phyloP scores from a whole-genome alignment of 208 protist species.

The Trypanosoma congolense region DNA sequence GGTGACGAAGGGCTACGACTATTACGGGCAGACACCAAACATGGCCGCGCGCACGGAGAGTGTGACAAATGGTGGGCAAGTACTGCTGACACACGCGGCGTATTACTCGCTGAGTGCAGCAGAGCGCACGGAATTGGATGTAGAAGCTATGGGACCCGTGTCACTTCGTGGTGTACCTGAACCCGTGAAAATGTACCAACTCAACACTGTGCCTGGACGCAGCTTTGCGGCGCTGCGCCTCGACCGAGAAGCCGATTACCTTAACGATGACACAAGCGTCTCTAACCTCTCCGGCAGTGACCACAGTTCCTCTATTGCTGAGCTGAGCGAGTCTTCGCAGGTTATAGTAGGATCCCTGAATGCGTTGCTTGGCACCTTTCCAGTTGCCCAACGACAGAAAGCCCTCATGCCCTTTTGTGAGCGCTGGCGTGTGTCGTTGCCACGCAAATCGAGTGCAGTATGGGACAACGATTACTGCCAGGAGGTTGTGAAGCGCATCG shows the following conservation, averaged over 20 bases:
- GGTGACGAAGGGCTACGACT: background rate
- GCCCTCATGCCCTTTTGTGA: background rate
- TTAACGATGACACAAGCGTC: background rate
- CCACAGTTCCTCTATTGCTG: background rate
- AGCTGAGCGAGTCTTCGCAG: background rate
- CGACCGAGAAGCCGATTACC: background rate
- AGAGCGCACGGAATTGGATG: background rate
- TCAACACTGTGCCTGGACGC: background rate
- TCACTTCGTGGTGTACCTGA: constrained; percentile 40
- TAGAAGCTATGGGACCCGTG: constrained; percentile 19
- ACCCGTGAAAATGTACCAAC: constrained; percentile 32
- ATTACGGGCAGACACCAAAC: background rate
- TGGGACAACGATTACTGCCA: background rate
- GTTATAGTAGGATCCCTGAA: background rate
- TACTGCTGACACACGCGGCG: background rate
- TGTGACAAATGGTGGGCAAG: background rate
- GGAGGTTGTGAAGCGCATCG: background rate
- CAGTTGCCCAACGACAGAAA: background rate
- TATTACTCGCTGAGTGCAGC: background rate
- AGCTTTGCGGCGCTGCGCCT: background rate
- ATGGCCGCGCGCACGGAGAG: background rate
- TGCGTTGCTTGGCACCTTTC: background rate
- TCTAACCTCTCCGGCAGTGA: background rate
- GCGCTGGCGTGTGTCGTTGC: background rate
- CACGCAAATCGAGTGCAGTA: background rate